A percentile compares a stretch with the other conserved stretches of the same genome.
Evolutionary conservation across 192 early-diverging fungal species (phyloP).

Genomic region (Dissophora globulifera): DNA sequence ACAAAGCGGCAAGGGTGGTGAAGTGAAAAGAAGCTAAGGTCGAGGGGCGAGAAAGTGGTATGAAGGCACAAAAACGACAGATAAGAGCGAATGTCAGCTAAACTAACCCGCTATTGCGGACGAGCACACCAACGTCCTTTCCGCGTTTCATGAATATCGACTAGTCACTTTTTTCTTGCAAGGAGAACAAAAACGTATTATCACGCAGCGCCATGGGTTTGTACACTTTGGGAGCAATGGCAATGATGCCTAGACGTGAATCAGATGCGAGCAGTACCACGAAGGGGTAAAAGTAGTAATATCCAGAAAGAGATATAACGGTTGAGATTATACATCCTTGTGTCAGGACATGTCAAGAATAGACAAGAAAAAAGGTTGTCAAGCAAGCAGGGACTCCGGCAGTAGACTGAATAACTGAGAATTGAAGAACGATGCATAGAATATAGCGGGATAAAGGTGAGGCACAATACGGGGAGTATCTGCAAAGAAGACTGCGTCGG

Average conservation of each 20-base stretch:
- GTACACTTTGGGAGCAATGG: not conserved
- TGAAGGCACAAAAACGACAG: not conserved
- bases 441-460: no score
- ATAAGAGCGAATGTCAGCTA: not conserved
- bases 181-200: not conserved
- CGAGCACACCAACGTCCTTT: constrained; percentile 10
- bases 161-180: no score
- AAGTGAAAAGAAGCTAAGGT: no score
- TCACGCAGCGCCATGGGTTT: no score
- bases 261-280: not conserved
- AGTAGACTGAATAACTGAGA: not conserved
- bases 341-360: not conserved
- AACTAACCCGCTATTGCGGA: not conserved
- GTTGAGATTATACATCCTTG: constrained; percentile 6
- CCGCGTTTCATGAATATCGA: constrained; percentile 21
- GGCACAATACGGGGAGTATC: no score
- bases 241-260: constrained; percentile 2
- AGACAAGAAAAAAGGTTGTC: not conserved
- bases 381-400: not conserved
- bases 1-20: no score
- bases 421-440: no score
- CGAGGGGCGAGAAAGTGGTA: not conserved
- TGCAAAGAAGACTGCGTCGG: no score
- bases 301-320: not conserved
- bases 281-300: no score